phyloP scores from a whole-genome alignment of 139 green algal genomes.

The Gonium pectorale region DNA sequence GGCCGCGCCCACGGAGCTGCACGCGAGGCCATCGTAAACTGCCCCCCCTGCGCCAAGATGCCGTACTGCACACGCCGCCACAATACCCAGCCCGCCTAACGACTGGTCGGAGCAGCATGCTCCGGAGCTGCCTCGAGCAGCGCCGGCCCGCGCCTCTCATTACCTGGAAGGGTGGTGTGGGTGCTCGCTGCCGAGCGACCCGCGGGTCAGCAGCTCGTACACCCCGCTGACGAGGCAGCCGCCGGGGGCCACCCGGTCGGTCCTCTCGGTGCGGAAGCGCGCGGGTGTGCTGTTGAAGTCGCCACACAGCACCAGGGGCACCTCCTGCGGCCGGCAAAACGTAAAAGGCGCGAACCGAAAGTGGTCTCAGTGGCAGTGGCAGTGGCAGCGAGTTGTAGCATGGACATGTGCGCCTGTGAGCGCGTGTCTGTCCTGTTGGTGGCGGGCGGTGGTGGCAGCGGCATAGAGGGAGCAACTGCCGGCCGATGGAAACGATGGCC shows the following conservation, averaged over 20 bases:
- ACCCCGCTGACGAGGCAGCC: neutral
- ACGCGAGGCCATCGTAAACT: too few relatives aligned
- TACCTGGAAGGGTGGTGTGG: slow-evolving; percentile 16
- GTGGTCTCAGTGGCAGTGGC: too few relatives aligned
- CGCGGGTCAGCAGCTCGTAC: slow-evolving; percentile 13
- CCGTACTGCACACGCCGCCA: too few relatives aligned
- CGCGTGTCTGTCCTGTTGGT: too few relatives aligned
- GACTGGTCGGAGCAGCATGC: neutral
- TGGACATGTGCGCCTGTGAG: too few relatives aligned
- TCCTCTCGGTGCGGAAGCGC: neutral
- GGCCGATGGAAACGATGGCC: too few relatives aligned
- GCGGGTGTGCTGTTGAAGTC: neutral
- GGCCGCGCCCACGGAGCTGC: too few relatives aligned
- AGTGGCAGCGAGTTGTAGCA: too few relatives aligned
- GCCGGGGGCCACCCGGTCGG: neutral
- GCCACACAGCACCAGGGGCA: neutral
- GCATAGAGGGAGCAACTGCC: too few relatives aligned
- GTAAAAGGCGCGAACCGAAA: too few relatives aligned
- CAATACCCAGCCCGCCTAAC: neutral
- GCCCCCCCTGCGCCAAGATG: too few relatives aligned
- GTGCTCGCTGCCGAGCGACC: neutral
- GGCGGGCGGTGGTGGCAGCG: too few relatives aligned
- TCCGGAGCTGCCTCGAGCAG: neutral
- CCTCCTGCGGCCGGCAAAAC: neutral
- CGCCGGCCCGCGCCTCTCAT: neutral